A percentile compares a stretch with the other conserved stretches of the same genome.
phyloP scores from a whole-genome alignment of 148 eudicot genomes.

The Fagopyrum esculentum region DNA sequence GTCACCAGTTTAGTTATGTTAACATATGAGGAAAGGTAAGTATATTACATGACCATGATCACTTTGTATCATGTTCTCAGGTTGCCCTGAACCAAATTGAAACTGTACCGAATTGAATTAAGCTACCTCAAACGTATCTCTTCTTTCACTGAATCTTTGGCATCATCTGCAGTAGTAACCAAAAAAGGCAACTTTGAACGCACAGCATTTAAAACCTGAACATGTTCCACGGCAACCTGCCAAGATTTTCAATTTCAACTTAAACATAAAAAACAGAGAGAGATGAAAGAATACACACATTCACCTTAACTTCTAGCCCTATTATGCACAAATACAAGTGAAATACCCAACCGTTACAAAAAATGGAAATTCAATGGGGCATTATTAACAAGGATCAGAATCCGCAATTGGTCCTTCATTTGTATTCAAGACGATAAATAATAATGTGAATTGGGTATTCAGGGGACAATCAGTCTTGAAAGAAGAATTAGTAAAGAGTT shows the following conservation, averaged over 20 bases:
- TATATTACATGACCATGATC: background rate
- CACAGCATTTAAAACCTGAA: constrained; percentile 71
- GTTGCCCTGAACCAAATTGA: background rate
- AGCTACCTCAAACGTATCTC: constrained; percentile 81
- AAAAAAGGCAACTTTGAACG: constrained; percentile 71
- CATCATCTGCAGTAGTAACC: constrained; percentile 81
- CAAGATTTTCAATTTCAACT: constrained; percentile 10
- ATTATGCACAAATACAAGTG: background rate
- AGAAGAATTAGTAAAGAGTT: background rate
- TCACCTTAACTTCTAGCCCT: background rate
- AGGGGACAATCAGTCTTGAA: background rate
- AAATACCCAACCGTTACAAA: background rate
- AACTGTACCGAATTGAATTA: background rate
- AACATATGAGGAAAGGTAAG: background rate
- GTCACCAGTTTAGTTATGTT: background rate
- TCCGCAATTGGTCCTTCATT: background rate
- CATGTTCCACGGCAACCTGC: constrained; percentile 86
- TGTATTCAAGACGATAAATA: background rate
- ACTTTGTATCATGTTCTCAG: background rate
- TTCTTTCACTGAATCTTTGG: constrained; percentile 69
- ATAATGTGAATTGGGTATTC: background rate
- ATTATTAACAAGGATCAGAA: background rate
- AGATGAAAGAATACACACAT: background rate
- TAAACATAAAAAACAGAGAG: constrained; percentile 2
- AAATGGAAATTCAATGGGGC: background rate